Base-by-base conservation (phyloP, 2,329 filamentous ascomycete species). In the Fusarium sp. region DNA sequence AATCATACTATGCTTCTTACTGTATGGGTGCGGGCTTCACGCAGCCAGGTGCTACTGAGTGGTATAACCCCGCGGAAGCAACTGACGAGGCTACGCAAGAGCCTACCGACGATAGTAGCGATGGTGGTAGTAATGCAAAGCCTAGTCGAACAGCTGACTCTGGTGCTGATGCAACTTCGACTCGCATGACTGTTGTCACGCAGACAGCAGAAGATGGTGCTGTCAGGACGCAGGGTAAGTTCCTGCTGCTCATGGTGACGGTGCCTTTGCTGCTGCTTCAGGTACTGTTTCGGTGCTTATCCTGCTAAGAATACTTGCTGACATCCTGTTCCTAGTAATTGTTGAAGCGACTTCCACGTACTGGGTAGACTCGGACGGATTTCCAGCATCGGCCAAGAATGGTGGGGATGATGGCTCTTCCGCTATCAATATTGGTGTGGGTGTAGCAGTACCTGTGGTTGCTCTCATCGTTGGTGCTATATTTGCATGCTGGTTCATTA, bases 201-300 rank as follows among this genome's bases (percentile, higher is more conserved):
- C 65, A 74, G 54, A 75, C 74, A 13, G 73, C 69, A 26, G 65
- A 70, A 34, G 70, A 68, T 26, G 68, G 63, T 33, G 65, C 72
- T 55, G 67, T 67, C 41, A 65, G 61, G 46, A 72, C 74, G 61
- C 65, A 49, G 69, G 71, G 74, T 75, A 75, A 72, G 74, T 75
- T 72, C 65, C 68, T 75, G 66, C 70, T 75, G 34, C 66, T 73
- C 59, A 70, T 73, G 64, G 67, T 57, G 54, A 63, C 54, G 41
- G 62, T 74, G 55, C 62, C 71, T 68, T 65, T 73, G 62, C 62
- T 74, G 60, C 62, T 74, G 72, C 71, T 74, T 62, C 67, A 74
- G 69, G 72, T 74, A 74, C 65, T 73, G 61, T 73, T 58, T 59
- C 67, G 63, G 47, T 47, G 51, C 6, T 34, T 42, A 3, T 26